Conservation (phyloP, 441 rosid species). For the Gossypium aridum region DNA sequence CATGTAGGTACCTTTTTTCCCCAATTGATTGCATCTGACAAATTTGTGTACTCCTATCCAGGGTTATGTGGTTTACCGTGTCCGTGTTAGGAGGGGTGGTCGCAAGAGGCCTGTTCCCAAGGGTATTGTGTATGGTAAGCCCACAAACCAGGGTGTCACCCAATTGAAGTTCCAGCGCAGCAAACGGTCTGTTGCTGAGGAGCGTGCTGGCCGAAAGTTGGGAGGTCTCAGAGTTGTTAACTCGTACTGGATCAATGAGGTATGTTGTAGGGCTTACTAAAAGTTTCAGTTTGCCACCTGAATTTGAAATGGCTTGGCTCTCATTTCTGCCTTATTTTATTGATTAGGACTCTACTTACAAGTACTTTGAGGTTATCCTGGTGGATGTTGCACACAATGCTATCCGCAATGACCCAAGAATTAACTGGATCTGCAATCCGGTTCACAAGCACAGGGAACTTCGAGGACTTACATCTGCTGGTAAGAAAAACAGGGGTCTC, state of each 20-base stretch:
- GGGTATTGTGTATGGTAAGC: slow-evolving; percentile 98
- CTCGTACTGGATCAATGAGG: slow-evolving; percentile 98
- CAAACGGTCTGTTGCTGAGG: slow-evolving; percentile 97
- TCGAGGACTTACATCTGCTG: slow-evolving; percentile 81
- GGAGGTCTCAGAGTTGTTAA: slow-evolving; percentile 90
- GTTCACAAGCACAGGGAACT: slow-evolving; percentile 91
- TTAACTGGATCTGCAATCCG: slow-evolving; percentile 85
- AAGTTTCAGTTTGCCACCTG: background rate
- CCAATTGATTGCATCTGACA: background rate
- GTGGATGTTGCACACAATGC: slow-evolving; percentile 84
- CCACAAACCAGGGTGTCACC: slow-evolving; percentile 99
- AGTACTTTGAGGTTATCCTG: slow-evolving; percentile 71
- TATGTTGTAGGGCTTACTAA: slow-evolving; percentile 1
- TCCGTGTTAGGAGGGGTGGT: slow-evolving; percentile 93
- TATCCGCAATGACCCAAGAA: slow-evolving; percentile 76
- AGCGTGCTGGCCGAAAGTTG: slow-evolving; percentile 94
- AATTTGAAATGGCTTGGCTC: background rate
- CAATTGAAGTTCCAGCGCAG: slow-evolving; percentile 95
- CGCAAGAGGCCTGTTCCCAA: slow-evolving; percentile 95
- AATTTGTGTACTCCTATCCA: slow-evolving; percentile 14
- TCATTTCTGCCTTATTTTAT: background rate
- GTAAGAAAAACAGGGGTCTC: slow-evolving; percentile 85
- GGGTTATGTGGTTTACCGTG: slow-evolving; percentile 91
- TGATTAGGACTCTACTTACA: slow-evolving; percentile 74
- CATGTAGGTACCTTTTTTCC: background rate